These are phyloP conservation scores for Pythium volutum DNA, from an alignment of 352 stramenopile genomes.

Conservation along the genomic window DNA sequence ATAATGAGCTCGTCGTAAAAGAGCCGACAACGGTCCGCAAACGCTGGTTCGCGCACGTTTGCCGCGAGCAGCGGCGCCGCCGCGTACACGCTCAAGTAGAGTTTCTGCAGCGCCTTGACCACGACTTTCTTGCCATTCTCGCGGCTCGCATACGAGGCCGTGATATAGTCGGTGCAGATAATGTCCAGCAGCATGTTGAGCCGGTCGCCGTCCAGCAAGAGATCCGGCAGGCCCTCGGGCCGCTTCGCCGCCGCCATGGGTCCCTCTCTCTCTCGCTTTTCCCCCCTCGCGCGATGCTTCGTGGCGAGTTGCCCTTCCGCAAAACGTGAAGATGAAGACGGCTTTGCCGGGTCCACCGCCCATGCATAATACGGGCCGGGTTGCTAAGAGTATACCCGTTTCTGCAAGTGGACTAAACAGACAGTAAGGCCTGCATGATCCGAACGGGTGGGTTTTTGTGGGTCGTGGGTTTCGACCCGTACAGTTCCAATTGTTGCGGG, in stretches of 20 bases:
- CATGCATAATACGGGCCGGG: neutral
- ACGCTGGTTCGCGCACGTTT: slow-evolving; percentile 39
- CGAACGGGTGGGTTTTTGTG: slow-evolving; percentile 5
- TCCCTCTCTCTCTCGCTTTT: slow-evolving; percentile 7
- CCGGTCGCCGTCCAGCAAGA: slow-evolving; percentile 70
- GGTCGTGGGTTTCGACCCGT: neutral
- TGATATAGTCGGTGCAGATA: slow-evolving; percentile 85
- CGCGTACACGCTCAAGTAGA: slow-evolving; percentile 71
- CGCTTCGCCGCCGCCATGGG: slow-evolving; percentile 3
- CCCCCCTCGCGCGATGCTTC: neutral
- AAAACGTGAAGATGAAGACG: slow-evolving; percentile 19
- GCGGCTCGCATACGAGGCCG: slow-evolving; percentile 76
- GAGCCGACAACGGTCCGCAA: slow-evolving; percentile 40
- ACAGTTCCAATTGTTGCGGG: neutral
- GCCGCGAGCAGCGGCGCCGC: slow-evolving; percentile 15
- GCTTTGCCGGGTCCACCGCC: neutral
- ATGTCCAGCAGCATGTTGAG: slow-evolving; percentile 86
- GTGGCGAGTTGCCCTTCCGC: slow-evolving; percentile 2
- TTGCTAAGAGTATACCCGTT: neutral
- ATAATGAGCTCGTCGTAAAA: slow-evolving; percentile 65
- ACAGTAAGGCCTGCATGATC: neutral
- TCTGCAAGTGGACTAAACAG: neutral
- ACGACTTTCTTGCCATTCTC: slow-evolving; percentile 83
- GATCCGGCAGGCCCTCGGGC: slow-evolving; percentile 38
- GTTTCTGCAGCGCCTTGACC: slow-evolving; percentile 75